Base-by-base conservation (phyloP, 768 basidiomycete genomes). In the Strobilomyces dryophilus region DNA sequence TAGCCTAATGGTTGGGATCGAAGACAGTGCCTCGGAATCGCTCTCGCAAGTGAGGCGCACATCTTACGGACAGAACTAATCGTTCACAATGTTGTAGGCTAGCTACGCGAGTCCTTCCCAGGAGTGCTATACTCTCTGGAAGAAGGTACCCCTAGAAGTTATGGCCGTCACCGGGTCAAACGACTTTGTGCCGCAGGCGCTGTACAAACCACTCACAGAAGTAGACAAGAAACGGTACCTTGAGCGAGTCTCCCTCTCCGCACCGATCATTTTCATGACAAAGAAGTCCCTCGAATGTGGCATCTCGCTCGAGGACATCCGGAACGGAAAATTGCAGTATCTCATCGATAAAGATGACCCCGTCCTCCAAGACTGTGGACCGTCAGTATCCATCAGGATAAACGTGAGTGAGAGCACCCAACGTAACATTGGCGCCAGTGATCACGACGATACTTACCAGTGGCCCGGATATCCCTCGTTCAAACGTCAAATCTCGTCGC, bases 391-490 rank as follows among this genome's bases (percentile, higher is more conserved):
- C 4, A 81, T 88, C 57, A 79, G 87, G 40, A 74, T 89, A 32
- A 82, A 86, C 73, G 85, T 86, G 47, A 64, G 51, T 52, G 45
- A 31, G 43, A 44, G 5, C 21, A 12, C 17, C 18, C 4, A 18
- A 39, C 11, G 24, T 18, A 44, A 29, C 8, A 26, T 10, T 18
- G 24, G 9, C 59, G 29, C 39, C 18, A n/a, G 53, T 8, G 8
- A 18, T 5, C 17, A 26, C 26, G 21, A 43, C 27, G 42, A 26
- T 37, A 29, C 12, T 47, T 50, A 51, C 35, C 59, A 88, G 87
- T 89, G 87, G 86, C 85, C 85, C n/a, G 86, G 87, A 10, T 88
- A 89, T 65, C 70, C 79, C 43, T 77, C 79, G 49, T 89, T 84
- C 83, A 83, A 79, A 59, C 73, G 81, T 47, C 85, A 87, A 63